Base-by-base conservation (phyloP, 73 alveolate species). In the Tetrahymena thermophila region DNA sequence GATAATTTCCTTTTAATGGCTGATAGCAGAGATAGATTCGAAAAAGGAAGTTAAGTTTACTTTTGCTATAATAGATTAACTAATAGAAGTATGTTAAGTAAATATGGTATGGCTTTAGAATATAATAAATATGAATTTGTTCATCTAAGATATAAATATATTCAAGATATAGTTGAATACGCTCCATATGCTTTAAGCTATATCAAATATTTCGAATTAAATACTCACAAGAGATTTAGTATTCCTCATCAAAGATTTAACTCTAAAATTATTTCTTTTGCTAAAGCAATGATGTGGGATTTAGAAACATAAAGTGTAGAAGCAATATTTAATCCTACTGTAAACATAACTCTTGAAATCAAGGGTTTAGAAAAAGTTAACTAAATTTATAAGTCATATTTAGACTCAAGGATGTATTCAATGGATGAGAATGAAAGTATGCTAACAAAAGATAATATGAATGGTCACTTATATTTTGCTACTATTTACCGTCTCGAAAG, bases 21-120 rank as follows among this genome's bases (percentile, higher is more conserved):
- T 31, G 83, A 94, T 50, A 85, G 97, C 15, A 95, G 84, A 35
- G 97, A 95, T 85, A 31, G 93, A 95, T 95, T 95, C 42, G 97
- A 95, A 93, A 50, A 50, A 21, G 97, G 97, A 43, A 44, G 95
- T 11, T 95, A 95, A 40, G 97, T 95, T 85, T 95, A 95, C 56
- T 95, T 95, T 35, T 95, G 97, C 55, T 95, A 95, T 85, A 94
- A 93, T 19, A 43, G 97, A 95, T 85, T 95, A 93, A 85, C 97
- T 17, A 95, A 95, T 89, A 95, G 95, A 95, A 85, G 85, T 93
- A 85, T 95, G 95, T 94, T 95, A 3, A 85, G 93, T 35, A 85
- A 94, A 56, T 95, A 95, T 95, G 97, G 97, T 9, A 85, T 85
- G 95, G 93, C 97, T 15, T 95, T 95, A 34, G 97, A 95, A 44